These are phyloP conservation scores for Coniophora puteana DNA, from an alignment of 1,284 basidiomycete genomes.

Conservation along the genomic window DNA sequence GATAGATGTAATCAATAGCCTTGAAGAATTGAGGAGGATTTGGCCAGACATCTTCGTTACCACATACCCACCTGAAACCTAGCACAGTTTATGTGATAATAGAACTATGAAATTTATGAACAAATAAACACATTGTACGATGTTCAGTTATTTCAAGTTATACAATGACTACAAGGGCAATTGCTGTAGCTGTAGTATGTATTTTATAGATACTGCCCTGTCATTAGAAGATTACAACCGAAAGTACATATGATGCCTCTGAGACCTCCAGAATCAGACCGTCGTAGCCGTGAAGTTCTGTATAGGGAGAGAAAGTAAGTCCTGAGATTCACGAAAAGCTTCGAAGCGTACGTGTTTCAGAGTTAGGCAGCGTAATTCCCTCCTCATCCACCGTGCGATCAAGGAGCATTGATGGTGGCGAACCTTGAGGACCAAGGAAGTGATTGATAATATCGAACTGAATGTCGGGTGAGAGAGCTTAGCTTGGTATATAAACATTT, in stretches of 20 bases:
- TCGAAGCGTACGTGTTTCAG: slow-evolving; percentile 61
- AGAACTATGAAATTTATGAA: slow-evolving; percentile 2
- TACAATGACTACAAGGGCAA: neutral
- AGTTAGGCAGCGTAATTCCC: slow-evolving; percentile 61
- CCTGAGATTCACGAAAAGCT: slow-evolving; percentile 17
- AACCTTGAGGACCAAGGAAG: slow-evolving; percentile 65
- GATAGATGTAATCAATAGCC: slow-evolving; percentile 42
- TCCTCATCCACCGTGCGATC: slow-evolving; percentile 83
- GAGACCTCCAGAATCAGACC: slow-evolving; percentile 82
- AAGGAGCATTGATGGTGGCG: slow-evolving; percentile 79
- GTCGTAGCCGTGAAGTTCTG: slow-evolving; percentile 75
- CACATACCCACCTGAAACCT: slow-evolving; percentile 2
- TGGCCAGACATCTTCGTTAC: slow-evolving; percentile 68
- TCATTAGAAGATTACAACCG: slow-evolving; percentile 72
- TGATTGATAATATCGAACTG: slow-evolving; percentile 75
- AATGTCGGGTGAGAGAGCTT: neutral
- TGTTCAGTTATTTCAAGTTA: neutral
- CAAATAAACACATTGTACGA: neutral
- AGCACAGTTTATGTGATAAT: slow-evolving; percentile 5
- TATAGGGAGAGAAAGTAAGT: too few relatives aligned
- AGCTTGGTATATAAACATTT: neutral
- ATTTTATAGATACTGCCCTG: too few relatives aligned
- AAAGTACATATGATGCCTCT: slow-evolving; percentile 69
- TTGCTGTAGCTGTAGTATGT: too few relatives aligned
- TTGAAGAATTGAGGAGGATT: slow-evolving; percentile 62